A percentile compares a stretch with the other conserved stretches of the same genome.
phyloP scores from a whole-genome alignment of 495 filamentous ascomycete genomes.

The Hypoxylon lienhwacheense region DNA sequence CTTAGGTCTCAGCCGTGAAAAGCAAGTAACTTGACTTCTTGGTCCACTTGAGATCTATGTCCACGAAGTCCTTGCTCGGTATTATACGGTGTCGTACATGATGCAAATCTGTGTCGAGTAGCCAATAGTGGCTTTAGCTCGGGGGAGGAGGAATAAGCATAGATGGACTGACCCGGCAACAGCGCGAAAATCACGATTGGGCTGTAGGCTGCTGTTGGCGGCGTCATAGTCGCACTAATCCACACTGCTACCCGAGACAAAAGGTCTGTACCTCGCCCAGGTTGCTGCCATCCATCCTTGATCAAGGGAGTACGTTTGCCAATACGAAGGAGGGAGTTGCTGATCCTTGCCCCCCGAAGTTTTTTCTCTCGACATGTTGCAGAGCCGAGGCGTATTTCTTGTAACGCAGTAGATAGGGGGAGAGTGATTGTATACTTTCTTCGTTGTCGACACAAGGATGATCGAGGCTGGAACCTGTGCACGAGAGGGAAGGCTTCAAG shows the following conservation, averaged over 20 bases:
- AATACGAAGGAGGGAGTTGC: slow-evolving; percentile 25
- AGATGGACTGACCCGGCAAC: slow-evolving; percentile 22
- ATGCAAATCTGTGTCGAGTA: slow-evolving; percentile 22
- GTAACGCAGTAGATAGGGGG: slow-evolving; percentile 14
- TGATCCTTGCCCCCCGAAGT: slow-evolving; percentile 22
- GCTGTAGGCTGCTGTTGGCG: slow-evolving; percentile 17
- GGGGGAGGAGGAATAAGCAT: slow-evolving; percentile 22
- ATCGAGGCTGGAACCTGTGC: slow-evolving; percentile 36
- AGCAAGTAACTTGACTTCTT: slow-evolving; percentile 14
- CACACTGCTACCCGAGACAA: slow-evolving; percentile 37
- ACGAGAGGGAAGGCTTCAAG: slow-evolving; percentile 9
- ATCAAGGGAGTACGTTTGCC: slow-evolving; percentile 18
- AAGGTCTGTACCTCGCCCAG: slow-evolving; percentile 30
- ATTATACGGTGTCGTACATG: slow-evolving; percentile 31
- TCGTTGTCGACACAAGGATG: slow-evolving; percentile 33
- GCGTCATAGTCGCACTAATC: slow-evolving; percentile 35
- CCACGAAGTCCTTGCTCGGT: slow-evolving; percentile 18
- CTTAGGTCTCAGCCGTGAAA: slow-evolving; percentile 29
- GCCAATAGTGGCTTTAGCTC: slow-evolving; percentile 21
- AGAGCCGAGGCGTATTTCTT: slow-evolving; percentile 20
- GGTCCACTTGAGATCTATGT: slow-evolving; percentile 12
- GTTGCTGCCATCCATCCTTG: slow-evolving; percentile 21
- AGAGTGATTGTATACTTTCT: slow-evolving; percentile 15
- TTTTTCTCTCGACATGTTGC: slow-evolving; percentile 21
- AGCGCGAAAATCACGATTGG: slow-evolving; percentile 32